Evolutionary conservation across 202 grass and related monocot genomes (phyloP), one percentile per base, ranked within the genome.

Genomic region (Bolboschoenoplectus hybrid): DNA sequence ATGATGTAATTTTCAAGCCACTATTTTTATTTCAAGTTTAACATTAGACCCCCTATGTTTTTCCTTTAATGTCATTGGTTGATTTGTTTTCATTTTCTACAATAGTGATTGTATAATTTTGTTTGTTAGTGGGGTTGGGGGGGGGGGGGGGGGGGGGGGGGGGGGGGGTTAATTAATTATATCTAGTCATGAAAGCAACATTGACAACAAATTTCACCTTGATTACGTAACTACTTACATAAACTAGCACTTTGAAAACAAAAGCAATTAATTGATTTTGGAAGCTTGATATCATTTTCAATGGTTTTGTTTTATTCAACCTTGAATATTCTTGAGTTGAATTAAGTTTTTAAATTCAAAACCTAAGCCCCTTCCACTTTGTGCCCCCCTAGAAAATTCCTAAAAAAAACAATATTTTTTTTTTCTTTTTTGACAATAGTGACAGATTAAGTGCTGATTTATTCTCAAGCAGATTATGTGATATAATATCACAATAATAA

Each of bases 121-220:
- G 75, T 79, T 58, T 79, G 34, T 39, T 79, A 40, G 52, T 79
- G 14, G 1, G 14, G 34, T 6, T 3, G 4, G 52, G 26, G 26
- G 26, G 26, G 26, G 26, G 26, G 26, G 26, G 26, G 26, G 26
- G 26, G 26, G 26, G 26, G n/a, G n/a, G 4, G 52, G 26, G 26
- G 26, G 26, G 26, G 26, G 26, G 26, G 26, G 26, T 26, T 26
- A 26, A 26, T 26, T 26, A 14, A 14, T 35, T 36, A 40, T 58
- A 9, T 39, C 32, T 78, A 55, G 45, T 60, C 75, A 60, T 60
- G 75, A 80, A 60, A 80, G 75, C 75, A 58, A 57, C 35, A n/a
- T 6, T 57, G 6, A 10, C 58, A 11, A 79, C 13, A 58, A 80
- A 43, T 41, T 61, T 80, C 46, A 41, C 4, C 53, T 9, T 80